Percentiles rank a stretch among this genome's conserved stretches.
phyloP scores from a whole-genome alignment of 1,284 basidiomycete genomes.

The Gymnopus androsaceus region DNA sequence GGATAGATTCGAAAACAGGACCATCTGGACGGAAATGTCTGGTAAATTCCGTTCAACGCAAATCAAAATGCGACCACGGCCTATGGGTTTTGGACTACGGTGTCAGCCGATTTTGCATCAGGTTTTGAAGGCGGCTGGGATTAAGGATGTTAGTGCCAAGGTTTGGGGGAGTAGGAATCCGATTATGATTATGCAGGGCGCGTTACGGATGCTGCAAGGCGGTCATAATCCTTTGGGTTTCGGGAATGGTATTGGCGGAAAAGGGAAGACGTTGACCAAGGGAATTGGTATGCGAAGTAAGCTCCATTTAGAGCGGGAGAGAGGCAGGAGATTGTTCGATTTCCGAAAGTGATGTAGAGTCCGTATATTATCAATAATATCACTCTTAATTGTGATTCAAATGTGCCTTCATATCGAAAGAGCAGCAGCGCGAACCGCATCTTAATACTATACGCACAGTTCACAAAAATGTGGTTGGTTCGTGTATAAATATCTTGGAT shows the following conservation, averaged over 20 bases:
- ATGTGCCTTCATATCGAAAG: no score
- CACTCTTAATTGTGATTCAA: no score
- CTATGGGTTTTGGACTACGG: conserved; percentile 90
- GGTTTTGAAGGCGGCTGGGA: conserved; percentile 89
- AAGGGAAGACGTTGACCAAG: conserved; percentile 66
- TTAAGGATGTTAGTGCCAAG: conserved; percentile 92
- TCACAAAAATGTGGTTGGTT: no score
- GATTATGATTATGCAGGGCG: conserved; percentile 60
- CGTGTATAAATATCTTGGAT: no score
- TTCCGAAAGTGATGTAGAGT: conserved; percentile 39
- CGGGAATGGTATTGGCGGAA: conserved; percentile 77
- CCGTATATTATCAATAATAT: no score
- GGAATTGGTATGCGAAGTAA: conserved; percentile 68
- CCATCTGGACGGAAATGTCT: conserved; percentile 86
- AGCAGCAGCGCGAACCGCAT: no score
- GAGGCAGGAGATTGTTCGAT: conserved; percentile 67
- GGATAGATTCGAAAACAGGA: conserved; percentile 86
- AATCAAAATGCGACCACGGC: conserved; percentile 84
- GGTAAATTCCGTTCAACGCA: conserved; percentile 86
- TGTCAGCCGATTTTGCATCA: conserved; percentile 90
- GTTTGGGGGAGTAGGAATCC: conserved; percentile 92
- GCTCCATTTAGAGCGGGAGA: conserved; percentile 67
- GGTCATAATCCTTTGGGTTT: conserved; percentile 74
- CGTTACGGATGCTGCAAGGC: conserved; percentile 66
- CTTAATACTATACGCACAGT: no score